Evolutionary conservation across 768 basidiomycete species (phyloP), one percentile per base, ranked within the genome.

Genomic region (Gelatoporia subvermispora): DNA sequence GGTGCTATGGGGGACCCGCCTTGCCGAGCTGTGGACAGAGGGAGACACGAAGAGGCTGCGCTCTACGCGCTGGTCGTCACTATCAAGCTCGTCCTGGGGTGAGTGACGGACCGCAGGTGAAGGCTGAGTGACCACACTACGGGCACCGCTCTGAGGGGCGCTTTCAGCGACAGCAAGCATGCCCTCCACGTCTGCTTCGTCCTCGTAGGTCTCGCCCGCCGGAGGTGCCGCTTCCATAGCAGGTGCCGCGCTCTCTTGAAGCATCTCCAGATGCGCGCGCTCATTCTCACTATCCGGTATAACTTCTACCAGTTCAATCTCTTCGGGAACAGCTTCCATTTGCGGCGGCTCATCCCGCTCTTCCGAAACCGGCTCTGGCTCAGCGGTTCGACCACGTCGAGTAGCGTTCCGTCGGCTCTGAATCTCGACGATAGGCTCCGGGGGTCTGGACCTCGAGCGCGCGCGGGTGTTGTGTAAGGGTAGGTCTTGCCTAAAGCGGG

Each of bases 1-100:
- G 5, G 37, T n/a, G 36, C 16, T 23, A 9, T 23, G n/a, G 11
- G 8, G 18, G 5, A 24, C 15, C 21, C 25, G 7, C 1, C 22
- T 15, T 47, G 45, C 4, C 25, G 7, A 22, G 17, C 17, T 3
- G 37, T 31, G 7, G 5, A 21, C 31, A 11, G 39, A 22, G 8
- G 13, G 25, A 16, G 23, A 9, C 3, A 38, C 17, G 3, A 48
- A 49, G 1, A 53, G 40, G 22, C 28, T 51, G 23, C 20, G 17
- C 15, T 35, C 41, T 18, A 20, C 39, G n/a, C 48, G 53, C 49
- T 49, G 25, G 47, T 58, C 56, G 44, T 58, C 56, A 41, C 50
- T 55, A 28, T 58, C 57, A 9, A 58, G 43, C 24, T 51, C 47
- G 15, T 45, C 51, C 24, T 34, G 38, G 15, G 24, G 39, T 23